A percentile compares a stretch with the other conserved stretches of the same genome.
Conservation (phyloP, 2,329 filamentous ascomycete genomes). For the Trichoderma sp. region DNA sequence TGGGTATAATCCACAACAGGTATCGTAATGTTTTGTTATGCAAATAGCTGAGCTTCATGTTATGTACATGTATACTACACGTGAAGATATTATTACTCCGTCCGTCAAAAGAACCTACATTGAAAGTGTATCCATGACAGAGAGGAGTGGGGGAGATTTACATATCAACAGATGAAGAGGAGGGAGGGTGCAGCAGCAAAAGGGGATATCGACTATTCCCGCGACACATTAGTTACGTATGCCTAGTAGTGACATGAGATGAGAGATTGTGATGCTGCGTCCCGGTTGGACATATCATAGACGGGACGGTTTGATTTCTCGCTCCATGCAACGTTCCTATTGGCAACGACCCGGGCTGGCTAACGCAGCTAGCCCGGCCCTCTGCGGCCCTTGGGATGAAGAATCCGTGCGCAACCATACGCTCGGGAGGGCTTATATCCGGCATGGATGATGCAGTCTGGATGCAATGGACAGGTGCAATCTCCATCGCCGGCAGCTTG, state of each 20-base stretch:
- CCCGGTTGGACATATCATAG: background rate
- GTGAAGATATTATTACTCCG: background rate
- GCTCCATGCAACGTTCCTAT: background rate
- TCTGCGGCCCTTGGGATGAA: background rate
- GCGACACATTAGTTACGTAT: background rate
- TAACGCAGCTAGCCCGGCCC: background rate
- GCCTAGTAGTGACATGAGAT: background rate
- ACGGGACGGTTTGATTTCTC: background rate
- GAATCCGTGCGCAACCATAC: constrained; percentile 4
- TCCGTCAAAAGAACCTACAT: background rate
- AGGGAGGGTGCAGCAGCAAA: background rate
- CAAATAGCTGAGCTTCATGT: background rate
- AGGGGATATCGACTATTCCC: background rate
- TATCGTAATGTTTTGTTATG: background rate
- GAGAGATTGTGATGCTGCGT: background rate
- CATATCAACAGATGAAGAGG: background rate
- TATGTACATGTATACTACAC: background rate
- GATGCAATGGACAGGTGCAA: background rate
- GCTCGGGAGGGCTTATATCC: background rate
- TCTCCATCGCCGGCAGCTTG: background rate
- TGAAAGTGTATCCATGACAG: background rate
- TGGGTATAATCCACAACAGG: background rate
- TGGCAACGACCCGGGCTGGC: background rate
- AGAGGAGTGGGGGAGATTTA: background rate
- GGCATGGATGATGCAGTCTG: background rate